These are phyloP conservation scores for Aspergillus hancockii DNA, from an alignment of 495 filamentous ascomycete genomes.

Conservation along the genomic window DNA sequence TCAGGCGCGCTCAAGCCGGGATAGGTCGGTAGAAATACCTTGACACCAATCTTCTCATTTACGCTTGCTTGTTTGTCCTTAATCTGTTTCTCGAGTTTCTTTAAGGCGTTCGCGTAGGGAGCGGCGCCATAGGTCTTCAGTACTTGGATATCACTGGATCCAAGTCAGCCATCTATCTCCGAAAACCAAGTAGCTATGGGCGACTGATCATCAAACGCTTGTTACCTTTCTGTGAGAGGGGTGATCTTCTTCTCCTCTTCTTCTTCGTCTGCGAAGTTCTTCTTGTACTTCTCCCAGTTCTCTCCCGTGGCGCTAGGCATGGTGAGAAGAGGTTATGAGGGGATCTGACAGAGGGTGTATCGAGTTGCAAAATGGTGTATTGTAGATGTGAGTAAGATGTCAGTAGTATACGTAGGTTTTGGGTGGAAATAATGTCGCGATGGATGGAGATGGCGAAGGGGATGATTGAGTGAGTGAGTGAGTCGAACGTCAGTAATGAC, in stretches of 20 bases:
- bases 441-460: conserved; percentile 15
- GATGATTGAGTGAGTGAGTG: conserved; percentile 19
- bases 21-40: conserved; percentile 42
- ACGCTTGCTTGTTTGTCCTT: conserved; percentile 95
- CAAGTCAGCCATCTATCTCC: conserved; percentile 25
- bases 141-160: conserved; percentile 89
- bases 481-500: conserved; percentile 12
- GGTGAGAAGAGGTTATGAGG: conserved; percentile 37
- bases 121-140: conserved; percentile 98
- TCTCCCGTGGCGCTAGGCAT: conserved; percentile 91
- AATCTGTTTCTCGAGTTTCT: conserved; percentile 97
- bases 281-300: conserved; percentile 98
- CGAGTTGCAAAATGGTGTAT: neutral
- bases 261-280: conserved; percentile 95
- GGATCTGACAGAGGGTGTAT: conserved; percentile 12
- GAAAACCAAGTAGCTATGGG: conserved; percentile 4
- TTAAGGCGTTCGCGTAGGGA: conserved; percentile 86
- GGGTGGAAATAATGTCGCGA: neutral
- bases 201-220: conserved; percentile 19
- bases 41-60: conserved; percentile 94
- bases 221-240: conserved; percentile 91
- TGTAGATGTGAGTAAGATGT: neutral
- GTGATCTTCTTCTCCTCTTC: conserved; percentile 99
- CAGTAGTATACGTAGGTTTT: neutral
- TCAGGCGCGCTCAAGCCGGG: conserved; percentile 26